Evolutionary conservation across 23 red algal genomes (phyloP).

Genomic region (Gracilaria caudata): DNA sequence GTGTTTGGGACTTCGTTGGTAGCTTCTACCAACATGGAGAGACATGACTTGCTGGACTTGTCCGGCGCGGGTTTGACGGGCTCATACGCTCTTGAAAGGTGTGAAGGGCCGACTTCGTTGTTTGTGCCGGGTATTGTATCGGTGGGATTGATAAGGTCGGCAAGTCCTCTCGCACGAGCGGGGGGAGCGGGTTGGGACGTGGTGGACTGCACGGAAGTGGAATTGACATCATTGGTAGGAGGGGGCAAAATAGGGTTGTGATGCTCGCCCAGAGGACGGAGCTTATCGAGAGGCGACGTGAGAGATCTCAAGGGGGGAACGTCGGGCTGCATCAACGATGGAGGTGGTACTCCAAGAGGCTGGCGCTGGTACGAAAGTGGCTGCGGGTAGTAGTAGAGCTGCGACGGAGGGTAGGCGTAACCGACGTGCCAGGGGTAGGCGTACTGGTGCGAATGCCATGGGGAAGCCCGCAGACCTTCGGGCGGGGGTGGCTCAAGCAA

Average conservation of each 20-base stretch:
- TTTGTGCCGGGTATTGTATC: constrained; percentile 34
- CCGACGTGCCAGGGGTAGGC: constrained; percentile 23
- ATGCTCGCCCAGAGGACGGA: constrained; percentile 4
- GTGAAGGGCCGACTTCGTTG: not conserved
- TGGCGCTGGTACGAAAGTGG: constrained; percentile 33
- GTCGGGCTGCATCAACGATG: not conserved
- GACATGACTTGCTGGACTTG: constrained; percentile 10
- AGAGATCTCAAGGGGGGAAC: constrained; percentile 15
- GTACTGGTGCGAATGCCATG: constrained; percentile 26
- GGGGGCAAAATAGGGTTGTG: not conserved
- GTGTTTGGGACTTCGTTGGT: not conserved
- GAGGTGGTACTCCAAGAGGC: not conserved
- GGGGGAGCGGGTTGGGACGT: not conserved
- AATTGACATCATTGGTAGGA: not conserved
- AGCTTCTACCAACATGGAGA: constrained; percentile 15
- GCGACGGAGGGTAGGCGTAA: constrained; percentile 32
- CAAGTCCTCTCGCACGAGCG: constrained; percentile 27
- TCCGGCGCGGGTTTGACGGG: not conserved
- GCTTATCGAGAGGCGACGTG: constrained; percentile 7
- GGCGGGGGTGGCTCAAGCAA: not conserved
- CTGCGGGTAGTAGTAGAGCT: constrained; percentile 42
- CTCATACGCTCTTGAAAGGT: not conserved
- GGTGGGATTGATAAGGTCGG: constrained; percentile 55
- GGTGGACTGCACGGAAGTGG: constrained; percentile 3
- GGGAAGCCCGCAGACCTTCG: not conserved